Evolutionary conservation across 2,329 filamentous ascomycete species (phyloP).

Genomic region (Diaporthe amygdali): DNA sequence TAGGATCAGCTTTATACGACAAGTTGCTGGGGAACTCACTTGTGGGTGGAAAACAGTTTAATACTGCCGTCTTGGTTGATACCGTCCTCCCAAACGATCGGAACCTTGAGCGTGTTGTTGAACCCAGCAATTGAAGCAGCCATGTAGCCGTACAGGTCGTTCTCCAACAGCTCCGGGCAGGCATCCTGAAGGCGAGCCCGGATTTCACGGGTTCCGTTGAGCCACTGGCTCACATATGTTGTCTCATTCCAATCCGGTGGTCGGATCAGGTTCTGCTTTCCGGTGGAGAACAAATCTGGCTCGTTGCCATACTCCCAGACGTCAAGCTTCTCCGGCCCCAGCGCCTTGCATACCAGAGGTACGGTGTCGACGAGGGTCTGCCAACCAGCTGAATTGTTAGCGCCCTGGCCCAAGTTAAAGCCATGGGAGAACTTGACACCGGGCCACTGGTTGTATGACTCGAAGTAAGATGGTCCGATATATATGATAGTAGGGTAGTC

Average conservation of each 20-base stretch:
- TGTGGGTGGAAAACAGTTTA: constrained; percentile 62
- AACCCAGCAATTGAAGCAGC: constrained; percentile 64
- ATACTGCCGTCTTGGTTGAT: constrained; percentile 55
- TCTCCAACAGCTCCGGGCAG: constrained; percentile 54
- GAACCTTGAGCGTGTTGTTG: constrained; percentile 54
- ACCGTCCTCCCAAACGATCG: constrained; percentile 57
- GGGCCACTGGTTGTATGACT: constrained; percentile 64
- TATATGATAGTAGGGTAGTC: constrained; percentile 67
- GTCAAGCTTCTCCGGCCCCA: constrained; percentile 55
- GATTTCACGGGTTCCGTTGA: constrained; percentile 58
- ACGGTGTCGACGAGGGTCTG: constrained; percentile 59
- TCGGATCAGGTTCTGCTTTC: constrained; percentile 56
- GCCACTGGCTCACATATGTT: constrained; percentile 63
- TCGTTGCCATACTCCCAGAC: constrained; percentile 71
- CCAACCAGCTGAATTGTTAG: constrained; percentile 55
- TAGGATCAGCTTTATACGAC: neutral
- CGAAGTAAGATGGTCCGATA: constrained; percentile 67
- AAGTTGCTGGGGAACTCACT: constrained; percentile 46
- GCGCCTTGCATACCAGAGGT: constrained; percentile 60
- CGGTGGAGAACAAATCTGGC: constrained; percentile 62
- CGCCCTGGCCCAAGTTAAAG: constrained; percentile 62
- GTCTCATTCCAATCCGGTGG: constrained; percentile 58
- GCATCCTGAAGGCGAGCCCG: constrained; percentile 46
- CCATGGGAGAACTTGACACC: constrained; percentile 63
- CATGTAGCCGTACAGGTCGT: constrained; percentile 53